phyloP scores from a whole-genome alignment of 306 rosid species.

The Quercus wislizeni region DNA sequence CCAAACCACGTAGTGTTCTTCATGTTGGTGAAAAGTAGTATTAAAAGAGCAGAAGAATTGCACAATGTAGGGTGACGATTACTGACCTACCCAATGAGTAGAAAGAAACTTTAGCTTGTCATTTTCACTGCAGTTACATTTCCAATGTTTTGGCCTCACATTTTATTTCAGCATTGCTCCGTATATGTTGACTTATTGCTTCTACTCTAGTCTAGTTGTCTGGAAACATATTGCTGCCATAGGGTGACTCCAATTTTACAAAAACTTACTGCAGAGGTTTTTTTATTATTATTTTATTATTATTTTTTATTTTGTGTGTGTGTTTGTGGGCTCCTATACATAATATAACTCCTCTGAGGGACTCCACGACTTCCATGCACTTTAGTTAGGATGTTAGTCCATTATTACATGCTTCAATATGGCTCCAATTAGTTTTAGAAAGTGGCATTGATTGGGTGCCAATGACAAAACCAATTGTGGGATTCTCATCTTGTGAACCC shows the following conservation, averaged over 20 bases:
- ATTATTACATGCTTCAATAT: neutral
- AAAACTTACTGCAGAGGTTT: neutral
- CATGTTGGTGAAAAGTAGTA: neutral
- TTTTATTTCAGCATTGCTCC: neutral
- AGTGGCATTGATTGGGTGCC: neutral
- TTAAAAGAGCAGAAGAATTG: neutral
- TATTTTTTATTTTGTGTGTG: neutral
- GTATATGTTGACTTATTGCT: neutral
- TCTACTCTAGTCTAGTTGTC: neutral
- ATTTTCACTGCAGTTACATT: neutral
- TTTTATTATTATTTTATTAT: no score
- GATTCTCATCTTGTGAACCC: neutral
- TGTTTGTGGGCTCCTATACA: neutral
- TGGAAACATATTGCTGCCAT: neutral
- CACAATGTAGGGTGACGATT: neutral
- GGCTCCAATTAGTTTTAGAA: neutral
- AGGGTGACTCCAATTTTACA: neutral
- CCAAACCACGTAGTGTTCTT: neutral
- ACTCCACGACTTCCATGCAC: neutral
- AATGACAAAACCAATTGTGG: neutral
- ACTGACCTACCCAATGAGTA: neutral
- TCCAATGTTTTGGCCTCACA: neutral
- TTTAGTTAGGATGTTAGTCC: neutral
- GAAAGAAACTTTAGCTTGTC: neutral
- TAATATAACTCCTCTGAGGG: neutral